Base-by-base conservation (phyloP, 2,329 filamentous ascomycete genomes). In the Epichloe brachyelytri region DNA sequence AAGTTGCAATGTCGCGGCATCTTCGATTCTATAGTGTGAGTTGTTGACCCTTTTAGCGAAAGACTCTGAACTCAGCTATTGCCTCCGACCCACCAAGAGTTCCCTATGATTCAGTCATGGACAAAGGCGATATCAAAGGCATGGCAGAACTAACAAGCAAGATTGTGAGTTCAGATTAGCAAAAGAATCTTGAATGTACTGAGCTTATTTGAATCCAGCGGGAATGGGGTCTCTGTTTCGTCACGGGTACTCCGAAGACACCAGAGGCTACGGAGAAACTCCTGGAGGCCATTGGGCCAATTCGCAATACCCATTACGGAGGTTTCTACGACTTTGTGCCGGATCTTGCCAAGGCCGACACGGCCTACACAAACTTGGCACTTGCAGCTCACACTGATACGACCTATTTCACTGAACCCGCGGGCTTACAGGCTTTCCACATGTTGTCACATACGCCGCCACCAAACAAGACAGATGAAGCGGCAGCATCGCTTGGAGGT, bases 381-480 rank as follows among this genome's bases (percentile, higher is more conserved):
- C 78, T 98, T 3, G 80, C 82, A 19, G 84, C 86, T 1, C 93
- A 98, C 67, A 97, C 91, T 1, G 93, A 98, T 68, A 97, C 81
- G 6, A 95, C 91, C 1, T 97, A 98, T 68, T 97, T 97, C 69
- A 89, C 82, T 20, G 91, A 97, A 56, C 91, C 93, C 0, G 83
- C 87, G 2, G 88, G 91, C 10, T 76, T 98, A 36, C 93, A 98
- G 65, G 82, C 93, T 26, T 94, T 98, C 67, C 93, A 98, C 63
- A 74, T 96, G 45, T 77, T 97, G 30, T 93, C 87, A 0, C 84
- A 82, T 7, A 68, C 75, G 2, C 77, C 80, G 20, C 65, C 66
- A 3, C 58, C 60, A 1, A 60, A 61, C n/a, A 51, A 55, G n/a
- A 54, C 57, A 52, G 67, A 58, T 53, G 71, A 60, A 14, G 62